Conservation (phyloP, 2,329 filamentous ascomycete species). For the Colletotrichum eleusines region DNA sequence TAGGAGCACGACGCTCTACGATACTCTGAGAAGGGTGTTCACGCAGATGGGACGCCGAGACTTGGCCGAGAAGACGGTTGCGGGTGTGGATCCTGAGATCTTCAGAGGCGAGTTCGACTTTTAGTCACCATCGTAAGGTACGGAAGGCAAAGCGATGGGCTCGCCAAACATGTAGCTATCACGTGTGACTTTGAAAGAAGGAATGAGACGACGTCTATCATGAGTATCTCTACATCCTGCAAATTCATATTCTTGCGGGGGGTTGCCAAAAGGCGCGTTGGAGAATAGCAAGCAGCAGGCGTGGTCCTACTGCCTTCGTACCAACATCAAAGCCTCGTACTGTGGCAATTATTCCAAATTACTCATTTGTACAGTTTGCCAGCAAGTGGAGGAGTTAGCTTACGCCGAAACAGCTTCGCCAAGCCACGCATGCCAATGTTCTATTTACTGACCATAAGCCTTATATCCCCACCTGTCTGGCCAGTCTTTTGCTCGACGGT, state of each 20-base stretch:
- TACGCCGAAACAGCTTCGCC: slow-evolving; percentile 54
- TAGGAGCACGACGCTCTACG: slow-evolving; percentile 95
- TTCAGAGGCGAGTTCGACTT: slow-evolving; percentile 96
- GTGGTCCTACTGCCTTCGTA: background rate
- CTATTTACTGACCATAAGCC: slow-evolving; percentile 57
- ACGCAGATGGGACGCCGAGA: slow-evolving; percentile 94
- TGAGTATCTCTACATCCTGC: background rate
- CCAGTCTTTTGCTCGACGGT: slow-evolving; percentile 74
- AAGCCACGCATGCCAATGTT: no score
- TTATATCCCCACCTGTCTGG: slow-evolving; percentile 73
- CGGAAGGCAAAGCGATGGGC: background rate
- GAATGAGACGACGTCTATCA: slow-evolving; percentile 14
- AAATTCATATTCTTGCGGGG: background rate
- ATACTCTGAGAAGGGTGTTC: slow-evolving; percentile 94
- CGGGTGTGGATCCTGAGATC: slow-evolving; percentile 89
- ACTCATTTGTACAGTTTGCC: background rate
- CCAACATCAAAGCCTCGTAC: background rate
- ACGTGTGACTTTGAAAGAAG: slow-evolving; percentile 1
- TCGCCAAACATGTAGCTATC: background rate
- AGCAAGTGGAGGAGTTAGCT: background rate
- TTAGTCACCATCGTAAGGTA: slow-evolving; percentile 47
- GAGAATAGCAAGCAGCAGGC: background rate
- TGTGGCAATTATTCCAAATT: background rate
- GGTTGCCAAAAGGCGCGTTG: background rate
- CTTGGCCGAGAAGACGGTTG: slow-evolving; percentile 86